Conservation (phyloP, 2,329 filamentous ascomycete genomes). For the Erysiphe neolycopersici region DNA sequence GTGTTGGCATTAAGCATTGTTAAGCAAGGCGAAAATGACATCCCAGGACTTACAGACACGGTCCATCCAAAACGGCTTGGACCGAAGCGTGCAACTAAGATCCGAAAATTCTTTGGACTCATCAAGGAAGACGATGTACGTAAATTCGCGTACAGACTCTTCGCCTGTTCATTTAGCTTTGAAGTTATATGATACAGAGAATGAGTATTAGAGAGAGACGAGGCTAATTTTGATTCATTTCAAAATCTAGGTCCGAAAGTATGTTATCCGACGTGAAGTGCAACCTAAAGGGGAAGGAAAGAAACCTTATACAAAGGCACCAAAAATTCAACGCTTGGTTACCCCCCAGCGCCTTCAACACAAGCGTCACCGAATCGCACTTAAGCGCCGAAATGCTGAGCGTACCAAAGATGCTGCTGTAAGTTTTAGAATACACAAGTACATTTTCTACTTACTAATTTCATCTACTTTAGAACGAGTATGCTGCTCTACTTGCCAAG, state of each 20-base stretch:
- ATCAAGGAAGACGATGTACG: slow-evolving; percentile 99
- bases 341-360: slow-evolving; percentile 99
- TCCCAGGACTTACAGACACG: slow-evolving; percentile 90
- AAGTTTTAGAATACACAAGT: slow-evolving; percentile 20
- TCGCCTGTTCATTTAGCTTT: slow-evolving; percentile 32
- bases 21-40: slow-evolving; percentile 89
- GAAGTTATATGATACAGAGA: slow-evolving; percentile 20
- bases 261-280: slow-evolving; percentile 97
- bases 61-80: slow-evolving; percentile 98
- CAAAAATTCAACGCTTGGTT: slow-evolving; percentile 98
- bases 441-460: slow-evolving; percentile 14
- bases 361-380: slow-evolving; percentile 93
- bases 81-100: slow-evolving; percentile 99
- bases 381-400: slow-evolving; percentile 96
- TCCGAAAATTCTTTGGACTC: slow-evolving; percentile 98
- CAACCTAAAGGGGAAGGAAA: slow-evolving; percentile 94
- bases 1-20: slow-evolving; percentile 86
- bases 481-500: slow-evolving; percentile 86
- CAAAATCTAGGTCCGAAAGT: slow-evolving; percentile 67
- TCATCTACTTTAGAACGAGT: slow-evolving; percentile 49
- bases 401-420: slow-evolving; percentile 97
- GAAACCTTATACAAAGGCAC: slow-evolving; percentile 97
- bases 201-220: slow-evolving; percentile 18
- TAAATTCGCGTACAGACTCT: slow-evolving; percentile 30
- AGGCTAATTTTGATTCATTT: slow-evolving; percentile 9